Conservation (phyloP, 2,329 filamentous ascomycete species). For the Simplicillium aogashimaense region DNA sequence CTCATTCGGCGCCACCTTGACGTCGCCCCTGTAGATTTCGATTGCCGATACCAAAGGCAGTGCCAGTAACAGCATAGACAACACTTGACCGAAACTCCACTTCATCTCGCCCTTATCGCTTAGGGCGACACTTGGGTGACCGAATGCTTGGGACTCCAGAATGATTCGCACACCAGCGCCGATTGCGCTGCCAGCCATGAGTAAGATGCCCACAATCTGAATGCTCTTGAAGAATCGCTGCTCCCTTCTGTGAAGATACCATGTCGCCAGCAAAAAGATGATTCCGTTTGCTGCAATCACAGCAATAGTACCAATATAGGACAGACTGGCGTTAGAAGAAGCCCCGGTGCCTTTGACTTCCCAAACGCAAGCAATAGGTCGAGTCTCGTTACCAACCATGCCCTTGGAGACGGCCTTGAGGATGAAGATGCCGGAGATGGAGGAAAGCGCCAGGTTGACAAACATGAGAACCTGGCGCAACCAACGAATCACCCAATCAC, state of each 20-base stretch:
- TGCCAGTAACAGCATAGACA: constrained; percentile 49
- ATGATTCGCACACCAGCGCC: constrained; percentile 49
- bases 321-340: constrained; percentile 31
- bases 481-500: constrained; percentile 59
- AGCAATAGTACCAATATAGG: constrained; percentile 48
- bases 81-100: constrained; percentile 55
- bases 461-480: constrained; percentile 57
- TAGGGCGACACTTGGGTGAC: constrained; percentile 37
- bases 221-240: constrained; percentile 44
- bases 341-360: constrained; percentile 24
- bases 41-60: constrained; percentile 49
- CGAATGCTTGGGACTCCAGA: constrained; percentile 51
- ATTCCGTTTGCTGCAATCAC: constrained; percentile 49
- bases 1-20: constrained; percentile 29
- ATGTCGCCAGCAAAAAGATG: constrained; percentile 50
- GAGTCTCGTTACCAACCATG: constrained; percentile 32
- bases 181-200: constrained; percentile 48
- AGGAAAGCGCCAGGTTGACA: constrained; percentile 49
- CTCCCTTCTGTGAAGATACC: constrained; percentile 50
- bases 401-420: constrained; percentile 42
- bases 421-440: constrained; percentile 45
- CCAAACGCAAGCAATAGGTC: constrained; percentile 56
- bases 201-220: constrained; percentile 40
- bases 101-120: constrained; percentile 41
- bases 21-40: constrained; percentile 46